Base-by-base conservation (phyloP, 2,329 filamentous ascomycete genomes). In the Domatiomyces globalis region DNA sequence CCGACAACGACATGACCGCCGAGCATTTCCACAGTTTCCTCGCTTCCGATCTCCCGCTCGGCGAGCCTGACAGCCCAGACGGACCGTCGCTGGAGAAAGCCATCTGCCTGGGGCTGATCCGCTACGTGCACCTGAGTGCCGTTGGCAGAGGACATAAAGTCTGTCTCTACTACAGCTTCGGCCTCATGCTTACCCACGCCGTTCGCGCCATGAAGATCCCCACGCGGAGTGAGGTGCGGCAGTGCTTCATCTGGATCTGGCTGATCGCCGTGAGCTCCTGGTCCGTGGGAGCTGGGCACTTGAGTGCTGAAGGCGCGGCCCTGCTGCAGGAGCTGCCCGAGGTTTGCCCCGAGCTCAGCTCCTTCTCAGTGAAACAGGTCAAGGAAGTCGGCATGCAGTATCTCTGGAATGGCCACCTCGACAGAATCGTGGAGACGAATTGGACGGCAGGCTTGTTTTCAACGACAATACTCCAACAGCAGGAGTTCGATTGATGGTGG, bases 201-300 rank as follows among this genome's bases (percentile, higher is more conserved):
- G 44, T 46, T 4, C 19, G 18, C 4, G 4, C 44, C 15, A 46
- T 46, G 18, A 22, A 4, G 12, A 7, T 22, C 2, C 44, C 44
- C 2, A 12, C 10, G 12, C 15, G 25, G 25, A 46, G 4, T 2
- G 44, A 46, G 8, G 19, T 20, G 19, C 44, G 44, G 25, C 12
- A 46, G 25, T 46, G 44, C 44, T 20, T 46, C 18, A 46, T 46
- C 44, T 46, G 44, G 44, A 46, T 46, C 44, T 46, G 44, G 44
- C 44, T 46, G 18, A 22, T 46, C 5, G 44, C 44, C 12, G 15
- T 46, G 18, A 46, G 25, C 19, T 46, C 44, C 10, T 46, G 18
- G 12, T 46, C 25, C 18, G 12, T 20, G 19, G 44, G 44, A 12
- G 4, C 18, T n/a, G 44, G 44, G 25, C 15, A 46, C 15, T 12